Percentiles rank a stretch among this genome's conserved stretches.
These are phyloP conservation scores for Sugiyamaella valdiviana DNA, from an alignment of 805 yeast species.

Conservation along the genomic window DNA sequence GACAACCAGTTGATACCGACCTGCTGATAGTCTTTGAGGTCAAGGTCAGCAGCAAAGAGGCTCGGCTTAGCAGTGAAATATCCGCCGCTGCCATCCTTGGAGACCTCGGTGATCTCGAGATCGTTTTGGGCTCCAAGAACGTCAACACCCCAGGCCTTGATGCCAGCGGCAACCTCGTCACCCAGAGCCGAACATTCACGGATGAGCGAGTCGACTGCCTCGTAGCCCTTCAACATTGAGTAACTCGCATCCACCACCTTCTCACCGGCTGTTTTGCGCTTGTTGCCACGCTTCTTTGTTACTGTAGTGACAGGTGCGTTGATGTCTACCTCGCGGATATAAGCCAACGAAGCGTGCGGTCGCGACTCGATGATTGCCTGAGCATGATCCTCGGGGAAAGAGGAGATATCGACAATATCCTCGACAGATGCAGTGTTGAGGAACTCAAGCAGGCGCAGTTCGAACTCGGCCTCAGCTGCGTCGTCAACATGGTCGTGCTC, in stretches of 20 bases:
- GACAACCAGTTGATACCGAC: conserved; percentile 96
- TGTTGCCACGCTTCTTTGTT: conserved; percentile 35
- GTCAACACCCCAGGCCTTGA: conserved; percentile 83
- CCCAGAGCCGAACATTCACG: conserved; percentile 78
- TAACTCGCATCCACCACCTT: conserved; percentile 65
- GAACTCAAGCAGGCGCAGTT: conserved; percentile 63
- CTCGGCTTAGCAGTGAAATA: conserved; percentile 64
- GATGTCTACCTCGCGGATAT: conserved; percentile 54
- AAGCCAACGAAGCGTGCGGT: conserved; percentile 59
- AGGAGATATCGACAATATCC: conserved; percentile 76
- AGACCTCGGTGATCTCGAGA: conserved; percentile 54
- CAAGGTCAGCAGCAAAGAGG: conserved; percentile 54
- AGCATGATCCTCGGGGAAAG: conserved; percentile 62
- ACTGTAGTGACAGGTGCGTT: conserved; percentile 28
- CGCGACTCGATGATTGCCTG: conserved; percentile 55
- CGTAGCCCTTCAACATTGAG: conserved; percentile 71
- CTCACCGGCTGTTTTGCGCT: conserved; percentile 60
- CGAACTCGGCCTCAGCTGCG: conserved; percentile 40
- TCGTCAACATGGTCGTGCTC: conserved; percentile 42
- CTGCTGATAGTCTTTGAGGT: conserved; percentile 83
- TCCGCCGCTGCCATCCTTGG: conserved; percentile 30
- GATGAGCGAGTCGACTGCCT: conserved; percentile 90
- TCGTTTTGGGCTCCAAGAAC: conserved; percentile 59
- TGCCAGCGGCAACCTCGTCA: conserved; percentile 58
- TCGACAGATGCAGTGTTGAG: conserved; percentile 68